phyloP scores from a whole-genome alignment of 176 grass and related monocot species.

The Luzula sylvatica region DNA sequence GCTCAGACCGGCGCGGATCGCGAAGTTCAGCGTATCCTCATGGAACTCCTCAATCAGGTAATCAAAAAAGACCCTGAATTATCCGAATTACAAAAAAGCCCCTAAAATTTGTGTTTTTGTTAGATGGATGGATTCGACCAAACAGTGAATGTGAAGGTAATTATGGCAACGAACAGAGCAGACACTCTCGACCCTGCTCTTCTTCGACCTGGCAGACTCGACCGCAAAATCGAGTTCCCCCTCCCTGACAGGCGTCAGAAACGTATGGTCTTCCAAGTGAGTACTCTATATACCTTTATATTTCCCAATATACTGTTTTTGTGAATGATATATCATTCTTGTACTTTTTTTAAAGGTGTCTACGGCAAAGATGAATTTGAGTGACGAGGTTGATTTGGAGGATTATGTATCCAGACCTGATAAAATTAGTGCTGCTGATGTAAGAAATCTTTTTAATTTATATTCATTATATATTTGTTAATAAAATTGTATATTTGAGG shows the following conservation, averaged over 20 bases:
- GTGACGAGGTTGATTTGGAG: slow-evolving; percentile 95
- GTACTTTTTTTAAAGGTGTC: slow-evolving; percentile 44
- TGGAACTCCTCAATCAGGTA: slow-evolving; percentile 99
- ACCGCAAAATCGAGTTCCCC: slow-evolving; percentile 98
- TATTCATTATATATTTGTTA: not conserved
- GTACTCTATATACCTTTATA: not conserved
- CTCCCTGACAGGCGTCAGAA: slow-evolving; percentile 86
- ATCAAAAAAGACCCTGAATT: too few species aligned
- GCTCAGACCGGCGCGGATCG: slow-evolving; percentile 96
- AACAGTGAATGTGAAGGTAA: slow-evolving; percentile 99
- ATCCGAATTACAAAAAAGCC: too few species aligned
- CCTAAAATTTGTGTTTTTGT: slow-evolving; percentile 8
- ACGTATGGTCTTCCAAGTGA: slow-evolving; percentile 96
- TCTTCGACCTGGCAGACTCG: slow-evolving; percentile 80
- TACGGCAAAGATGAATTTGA: slow-evolving; percentile 94
- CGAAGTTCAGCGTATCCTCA: slow-evolving; percentile 98
- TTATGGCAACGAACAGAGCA: slow-evolving; percentile 98
- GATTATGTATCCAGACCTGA: slow-evolving; percentile 92
- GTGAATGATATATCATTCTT: not conserved
- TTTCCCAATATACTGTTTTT: not conserved
- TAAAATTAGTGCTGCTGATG: slow-evolving; percentile 97
- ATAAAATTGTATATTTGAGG: not conserved
- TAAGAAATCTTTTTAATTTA: slow-evolving; percentile 25
- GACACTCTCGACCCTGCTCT: slow-evolving; percentile 95
- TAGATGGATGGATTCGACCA: slow-evolving; percentile 99